These are phyloP conservation scores for Blastocystis sp. DNA, from an alignment of 352 stramenopile species.

Conservation along the genomic window DNA sequence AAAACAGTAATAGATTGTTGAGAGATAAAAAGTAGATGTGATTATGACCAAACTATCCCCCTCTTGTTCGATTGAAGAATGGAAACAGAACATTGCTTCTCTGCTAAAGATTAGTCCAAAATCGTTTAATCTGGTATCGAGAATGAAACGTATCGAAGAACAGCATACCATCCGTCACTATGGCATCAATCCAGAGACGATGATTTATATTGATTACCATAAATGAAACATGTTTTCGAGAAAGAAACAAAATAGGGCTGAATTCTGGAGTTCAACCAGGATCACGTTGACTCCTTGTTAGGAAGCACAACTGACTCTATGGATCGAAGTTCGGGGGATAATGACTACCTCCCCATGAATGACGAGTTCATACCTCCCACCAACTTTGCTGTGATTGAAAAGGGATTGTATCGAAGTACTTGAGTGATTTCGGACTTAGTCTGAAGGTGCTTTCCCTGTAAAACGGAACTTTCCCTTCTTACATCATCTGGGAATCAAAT, in stretches of 20 bases:
- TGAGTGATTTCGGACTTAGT: neutral
- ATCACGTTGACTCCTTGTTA: neutral
- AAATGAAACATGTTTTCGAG: neutral
- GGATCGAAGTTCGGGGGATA: neutral
- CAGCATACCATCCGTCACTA: constrained; percentile 52
- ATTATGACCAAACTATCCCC: constrained; percentile 17
- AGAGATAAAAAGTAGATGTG: constrained; percentile 4
- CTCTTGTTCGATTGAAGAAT: constrained; percentile 54
- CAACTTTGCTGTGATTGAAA: constrained; percentile 65
- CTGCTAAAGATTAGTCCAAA: neutral
- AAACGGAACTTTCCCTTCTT: constrained; percentile 63
- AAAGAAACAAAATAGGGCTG: neutral
- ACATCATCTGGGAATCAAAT: constrained; percentile 46
- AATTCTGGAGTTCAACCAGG: neutral
- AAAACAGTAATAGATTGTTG: neutral
- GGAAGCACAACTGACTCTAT: neutral
- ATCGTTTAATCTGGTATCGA: constrained; percentile 7
- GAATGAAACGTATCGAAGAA: neutral
- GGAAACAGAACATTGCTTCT: neutral
- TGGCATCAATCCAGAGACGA: constrained; percentile 17
- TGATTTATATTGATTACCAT: constrained; percentile 39
- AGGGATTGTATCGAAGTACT: constrained; percentile 57
- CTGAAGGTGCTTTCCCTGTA: constrained; percentile 48
- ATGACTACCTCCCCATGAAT: constrained; percentile 48
- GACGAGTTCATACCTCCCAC: constrained; percentile 63